Percentiles rank a stretch among this genome's conserved stretches.
Evolutionary conservation across 164 flowering plant genomes (phyloP).

Genomic region (Amborella trichopoda): DNA sequence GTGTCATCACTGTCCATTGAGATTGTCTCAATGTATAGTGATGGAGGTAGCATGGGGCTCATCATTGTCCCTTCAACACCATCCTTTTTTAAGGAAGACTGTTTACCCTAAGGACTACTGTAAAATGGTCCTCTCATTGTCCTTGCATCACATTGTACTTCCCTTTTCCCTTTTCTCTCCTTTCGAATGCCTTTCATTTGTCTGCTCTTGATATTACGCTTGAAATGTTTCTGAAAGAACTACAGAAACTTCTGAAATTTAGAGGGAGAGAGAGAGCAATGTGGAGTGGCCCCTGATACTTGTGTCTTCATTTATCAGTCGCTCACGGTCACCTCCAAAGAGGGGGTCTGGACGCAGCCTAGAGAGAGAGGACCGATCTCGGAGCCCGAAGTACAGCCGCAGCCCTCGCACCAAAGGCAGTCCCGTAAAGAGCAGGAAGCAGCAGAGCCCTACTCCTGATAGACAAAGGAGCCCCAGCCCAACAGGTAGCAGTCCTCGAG

Average conservation of each 20-base stretch:
- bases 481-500: slow-evolving; percentile 30
- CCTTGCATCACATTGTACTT: too few species aligned
- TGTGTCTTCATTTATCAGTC: slow-evolving; percentile 23
- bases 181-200: neutral
- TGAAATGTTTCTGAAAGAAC: too few species aligned
- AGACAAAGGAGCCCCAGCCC: slow-evolving; percentile 52
- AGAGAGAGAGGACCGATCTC: slow-evolving; percentile 37
- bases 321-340: slow-evolving; percentile 48
- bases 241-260: too few species aligned
- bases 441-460: slow-evolving; percentile 24
- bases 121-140: too few species aligned
- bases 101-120: too few species aligned
- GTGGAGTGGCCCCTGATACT: too few species aligned
- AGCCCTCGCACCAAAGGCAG: slow-evolving; percentile 39
- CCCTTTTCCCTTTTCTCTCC: neutral
- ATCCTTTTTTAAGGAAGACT: too few species aligned
- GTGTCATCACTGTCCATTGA: too few species aligned
- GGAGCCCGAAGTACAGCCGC: slow-evolving; percentile 39
- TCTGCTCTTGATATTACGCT: neutral
- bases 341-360: slow-evolving; percentile 27
- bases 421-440: slow-evolving; percentile 21
- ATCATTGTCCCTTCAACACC: too few species aligned
- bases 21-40: too few species aligned
- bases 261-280: too few species aligned
- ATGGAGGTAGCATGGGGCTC: too few species aligned